Evolutionary conservation across 805 yeast genomes (phyloP).

Genomic region (Myxozyma melibiosi): DNA sequence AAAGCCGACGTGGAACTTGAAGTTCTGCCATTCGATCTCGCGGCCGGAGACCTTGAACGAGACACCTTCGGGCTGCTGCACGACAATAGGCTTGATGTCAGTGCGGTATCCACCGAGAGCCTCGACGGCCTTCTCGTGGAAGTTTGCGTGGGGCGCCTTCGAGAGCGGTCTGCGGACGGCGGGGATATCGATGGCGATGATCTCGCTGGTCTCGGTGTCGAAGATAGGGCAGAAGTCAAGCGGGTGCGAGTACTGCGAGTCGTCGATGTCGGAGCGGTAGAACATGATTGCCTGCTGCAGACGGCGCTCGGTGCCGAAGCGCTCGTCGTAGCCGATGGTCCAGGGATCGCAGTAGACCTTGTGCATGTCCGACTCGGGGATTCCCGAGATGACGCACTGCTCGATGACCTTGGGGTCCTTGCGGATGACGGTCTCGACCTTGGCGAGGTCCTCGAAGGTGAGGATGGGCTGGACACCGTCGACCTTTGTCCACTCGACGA

Average conservation of each 20-base stretch:
- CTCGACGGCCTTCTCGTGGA: conserved; percentile 65
- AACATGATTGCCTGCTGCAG: conserved; percentile 80
- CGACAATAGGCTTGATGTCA: conserved; percentile 65
- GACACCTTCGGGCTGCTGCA: conserved; percentile 82
- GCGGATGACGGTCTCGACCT: conserved; percentile 67
- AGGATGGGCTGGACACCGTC: conserved; percentile 74
- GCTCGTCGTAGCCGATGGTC: conserved; percentile 71
- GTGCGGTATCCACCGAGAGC: conserved; percentile 63
- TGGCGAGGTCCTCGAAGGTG: conserved; percentile 66
- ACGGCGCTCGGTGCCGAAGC: conserved; percentile 77
- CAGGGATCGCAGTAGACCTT: conserved; percentile 67
- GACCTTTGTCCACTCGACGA: conserved; percentile 52
- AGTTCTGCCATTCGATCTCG: conserved; percentile 76
- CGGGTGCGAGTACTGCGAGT: conserved; percentile 68
- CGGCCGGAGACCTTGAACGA: conserved; percentile 72
- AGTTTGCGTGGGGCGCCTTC: conserved; percentile 67
- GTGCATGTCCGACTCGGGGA: conserved; percentile 63
- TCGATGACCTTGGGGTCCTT: conserved; percentile 69
- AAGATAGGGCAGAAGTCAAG: conserved; percentile 82
- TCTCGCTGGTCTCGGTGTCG: conserved; percentile 69
- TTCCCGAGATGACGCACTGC: conserved; percentile 71
- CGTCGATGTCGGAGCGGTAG: conserved; percentile 75
- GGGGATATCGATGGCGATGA: conserved; percentile 75
- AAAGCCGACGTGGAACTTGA: conserved; percentile 77
- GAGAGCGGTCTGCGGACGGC: conserved; percentile 71